These are phyloP conservation scores for Alternaria viburni DNA, from an alignment of 2,329 filamentous ascomycete species.

Conservation along the genomic window DNA sequence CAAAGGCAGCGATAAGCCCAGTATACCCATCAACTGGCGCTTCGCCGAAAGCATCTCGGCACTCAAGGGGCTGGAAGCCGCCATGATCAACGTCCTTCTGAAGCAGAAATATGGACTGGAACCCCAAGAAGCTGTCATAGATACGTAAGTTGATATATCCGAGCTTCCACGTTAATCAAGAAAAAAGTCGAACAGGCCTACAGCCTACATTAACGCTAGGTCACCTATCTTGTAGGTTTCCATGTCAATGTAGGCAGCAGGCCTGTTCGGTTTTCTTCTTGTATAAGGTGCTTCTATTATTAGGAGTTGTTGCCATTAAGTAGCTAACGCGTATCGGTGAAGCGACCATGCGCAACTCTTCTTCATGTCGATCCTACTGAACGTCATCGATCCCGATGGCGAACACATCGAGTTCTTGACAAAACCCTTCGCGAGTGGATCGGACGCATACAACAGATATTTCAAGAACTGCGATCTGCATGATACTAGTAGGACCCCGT, in stretches of 20 bases:
- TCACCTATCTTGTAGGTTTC: too few relatives aligned
- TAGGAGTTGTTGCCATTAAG: conserved; percentile 22
- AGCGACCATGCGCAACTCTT: conserved; percentile 53
- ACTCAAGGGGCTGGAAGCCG: conserved; percentile 58
- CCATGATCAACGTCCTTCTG: conserved; percentile 54
- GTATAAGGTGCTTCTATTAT: too few relatives aligned
- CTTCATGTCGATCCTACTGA: conserved; percentile 50
- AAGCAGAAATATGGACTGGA: conserved; percentile 54
- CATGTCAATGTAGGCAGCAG: too few relatives aligned
- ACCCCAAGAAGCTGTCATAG: conserved; percentile 53
- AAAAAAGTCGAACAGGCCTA: too few relatives aligned
- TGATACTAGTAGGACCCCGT: conserved; percentile 17
- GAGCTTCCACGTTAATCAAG: not conserved
- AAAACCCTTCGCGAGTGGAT: conserved; percentile 17
- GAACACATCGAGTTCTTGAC: conserved; percentile 21
- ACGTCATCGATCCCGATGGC: conserved; percentile 44
- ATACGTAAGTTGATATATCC: conserved; percentile 45
- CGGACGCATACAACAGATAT: conserved; percentile 23
- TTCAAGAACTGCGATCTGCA: conserved; percentile 40
- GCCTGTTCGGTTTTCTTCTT: too few relatives aligned
- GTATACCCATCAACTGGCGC: conserved; percentile 62
- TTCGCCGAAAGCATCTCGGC: conserved; percentile 61
- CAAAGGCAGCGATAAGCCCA: conserved; percentile 53
- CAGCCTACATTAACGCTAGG: too few relatives aligned
- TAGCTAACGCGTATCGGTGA: not conserved